Evolutionary conservation across 2,329 filamentous ascomycete species (phyloP), one percentile per base, ranked within the genome.

Genomic region (Chrysoporthe deuterocubensis): DNA sequence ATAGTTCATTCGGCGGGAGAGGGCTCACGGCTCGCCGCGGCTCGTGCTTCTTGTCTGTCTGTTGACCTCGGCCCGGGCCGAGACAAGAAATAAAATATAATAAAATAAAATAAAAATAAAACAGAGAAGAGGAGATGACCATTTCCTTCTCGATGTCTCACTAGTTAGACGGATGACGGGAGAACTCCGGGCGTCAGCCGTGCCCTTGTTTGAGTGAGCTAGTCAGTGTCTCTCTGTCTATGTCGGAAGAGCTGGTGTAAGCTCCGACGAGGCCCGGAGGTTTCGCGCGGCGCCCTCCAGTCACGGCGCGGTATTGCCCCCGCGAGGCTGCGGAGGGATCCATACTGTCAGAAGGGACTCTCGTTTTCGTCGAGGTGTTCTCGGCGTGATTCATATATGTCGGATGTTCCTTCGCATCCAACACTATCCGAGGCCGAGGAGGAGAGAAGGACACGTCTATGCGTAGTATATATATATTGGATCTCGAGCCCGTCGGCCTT

Each of bases 201-300:
- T 40, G 9, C 6, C 37, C 37, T 9, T 40, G 37, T 7, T 9
- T 40, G 9, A 9, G 37, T 9, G 37, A 54, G 26, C 11, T 26
- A 54, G 50, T 26, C 7, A 14, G 26, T 3, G 46, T 26, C 46
- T 26, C 21, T 21, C 18, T n/a, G n/a, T 16, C 16, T 7, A 1
- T n/a, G 46, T 8, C 4, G 16, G 18, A 48, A 7, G 46, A n/a
- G 16, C 46, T 4, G 21, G 48, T 64, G 26, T 59, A 69, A 65
- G 56, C 46, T 32, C 67, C 67, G 69, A 69, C 42, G 44, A 44
- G 42, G n/a, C 21, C 52, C 69, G 69, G 67, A 65, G 64, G 42
- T 69, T 69, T 44, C 40, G 26, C 14, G 18, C 8, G 43, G 13
- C 43, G 6, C 6, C 52, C 54, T 26, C 67, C 64, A 69, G 63